Percentiles rank a stretch among this genome's conserved stretches.
These are phyloP conservation scores for Dichomitus squalens DNA, from an alignment of 1,284 basidiomycete species.

Conservation along the genomic window DNA sequence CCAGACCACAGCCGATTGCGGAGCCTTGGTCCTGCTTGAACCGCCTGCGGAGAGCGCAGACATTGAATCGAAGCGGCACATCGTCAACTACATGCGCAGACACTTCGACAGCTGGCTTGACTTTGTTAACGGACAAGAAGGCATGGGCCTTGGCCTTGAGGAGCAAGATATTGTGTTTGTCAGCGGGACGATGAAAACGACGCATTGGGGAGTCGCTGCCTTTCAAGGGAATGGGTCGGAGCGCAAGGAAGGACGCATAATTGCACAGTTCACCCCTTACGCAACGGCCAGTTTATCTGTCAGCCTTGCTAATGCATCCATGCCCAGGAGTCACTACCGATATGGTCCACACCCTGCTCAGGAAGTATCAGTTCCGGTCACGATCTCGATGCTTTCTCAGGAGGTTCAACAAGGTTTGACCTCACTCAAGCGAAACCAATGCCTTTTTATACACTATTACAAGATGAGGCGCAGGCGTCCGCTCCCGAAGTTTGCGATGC, in stretches of 20 bases:
- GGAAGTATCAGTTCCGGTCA: too few species aligned
- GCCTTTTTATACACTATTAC: too few species aligned
- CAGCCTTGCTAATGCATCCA: too few species aligned
- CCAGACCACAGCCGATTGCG: background rate
- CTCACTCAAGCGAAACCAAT: too few species aligned
- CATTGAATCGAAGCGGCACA: constrained; percentile 2
- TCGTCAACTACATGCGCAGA: constrained; percentile 14
- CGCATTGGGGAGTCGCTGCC: constrained; percentile 19
- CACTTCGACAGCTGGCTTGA: constrained; percentile 25
- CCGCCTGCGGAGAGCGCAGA: background rate
- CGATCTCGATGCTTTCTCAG: too few species aligned
- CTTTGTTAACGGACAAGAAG: constrained; percentile 15
- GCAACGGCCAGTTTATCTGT: too few species aligned
- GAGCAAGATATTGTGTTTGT: constrained; percentile 20
- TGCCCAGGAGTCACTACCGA: too few species aligned
- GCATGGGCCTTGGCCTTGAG: constrained; percentile 2
- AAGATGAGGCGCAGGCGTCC: too few species aligned
- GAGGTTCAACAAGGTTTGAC: too few species aligned
- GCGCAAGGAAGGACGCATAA: background rate
- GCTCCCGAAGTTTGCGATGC: too few species aligned
- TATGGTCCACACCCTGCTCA: too few species aligned
- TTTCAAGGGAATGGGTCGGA: background rate
- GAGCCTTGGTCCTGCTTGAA: constrained; percentile 13
- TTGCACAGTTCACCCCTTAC: too few species aligned
- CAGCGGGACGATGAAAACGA: constrained; percentile 19